Evolutionary conservation across 2,329 filamentous ascomycete species (phyloP).

Genomic region (Apiospora marii): DNA sequence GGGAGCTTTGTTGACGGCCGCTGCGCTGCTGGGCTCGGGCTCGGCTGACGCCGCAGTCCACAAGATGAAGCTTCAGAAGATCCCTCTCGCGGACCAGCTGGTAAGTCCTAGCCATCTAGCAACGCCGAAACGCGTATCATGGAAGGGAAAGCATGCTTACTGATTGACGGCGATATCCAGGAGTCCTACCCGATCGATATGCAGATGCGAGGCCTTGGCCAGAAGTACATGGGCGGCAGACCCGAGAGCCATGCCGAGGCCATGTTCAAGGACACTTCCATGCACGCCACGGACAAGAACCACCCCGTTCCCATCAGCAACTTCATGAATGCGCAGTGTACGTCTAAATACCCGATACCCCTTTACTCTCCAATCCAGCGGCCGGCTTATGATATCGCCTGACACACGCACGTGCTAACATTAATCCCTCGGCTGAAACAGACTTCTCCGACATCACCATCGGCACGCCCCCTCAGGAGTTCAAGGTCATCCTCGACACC

Average conservation of each 20-base stretch:
- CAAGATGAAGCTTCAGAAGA: conserved; percentile 98
- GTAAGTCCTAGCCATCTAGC: conserved; percentile 60
- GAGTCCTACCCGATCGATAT: conserved; percentile 79
- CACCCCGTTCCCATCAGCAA: conserved; percentile 22
- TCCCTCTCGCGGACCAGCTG: conserved; percentile 90
- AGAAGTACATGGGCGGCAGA: conserved; percentile 94
- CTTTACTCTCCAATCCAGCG: neutral
- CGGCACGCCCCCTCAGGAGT: conserved; percentile 89
- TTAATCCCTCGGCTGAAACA: conserved; percentile 44
- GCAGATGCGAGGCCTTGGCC: conserved; percentile 83
- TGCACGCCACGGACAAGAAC: conserved; percentile 45
- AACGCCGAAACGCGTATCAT: neutral
- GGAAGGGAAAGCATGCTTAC: neutral
- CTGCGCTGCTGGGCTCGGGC: conserved; percentile 82
- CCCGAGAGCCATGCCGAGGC: conserved; percentile 74
- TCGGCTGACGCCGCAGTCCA: conserved; percentile 86
- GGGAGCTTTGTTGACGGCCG: conserved; percentile 79
- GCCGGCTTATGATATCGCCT: neutral
- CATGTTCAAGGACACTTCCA: conserved; percentile 64
- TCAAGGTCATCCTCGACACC: conserved; percentile 99
- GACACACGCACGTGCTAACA: neutral
- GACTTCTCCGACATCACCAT: conserved; percentile 98
- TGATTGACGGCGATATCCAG: conserved; percentile 50
- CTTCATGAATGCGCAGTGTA: conserved; percentile 21
- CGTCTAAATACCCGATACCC: conserved; percentile 59